Base-by-base conservation (phyloP, 2,329 filamentous ascomycete genomes). In the Penicillium sclerotiorum region DNA sequence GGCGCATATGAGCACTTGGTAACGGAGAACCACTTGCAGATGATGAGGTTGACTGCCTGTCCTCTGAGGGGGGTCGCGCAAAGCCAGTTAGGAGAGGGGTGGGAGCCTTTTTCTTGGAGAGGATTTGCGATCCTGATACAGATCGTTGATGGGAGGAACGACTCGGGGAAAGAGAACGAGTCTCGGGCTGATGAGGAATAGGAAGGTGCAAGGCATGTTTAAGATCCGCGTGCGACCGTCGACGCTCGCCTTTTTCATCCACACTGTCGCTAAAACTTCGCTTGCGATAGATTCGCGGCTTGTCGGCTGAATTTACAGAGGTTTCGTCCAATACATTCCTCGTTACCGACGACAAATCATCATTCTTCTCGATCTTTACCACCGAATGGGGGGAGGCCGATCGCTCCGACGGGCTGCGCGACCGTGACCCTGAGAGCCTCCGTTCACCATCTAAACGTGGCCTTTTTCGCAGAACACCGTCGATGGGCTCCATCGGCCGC, bases 51-150 rank as follows among this genome's bases (percentile, higher is more conserved):
- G 73, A 76, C 22, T 70, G 66, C 15, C 73, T 66, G 51, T 77
- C 76, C 56, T 77, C 75, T 4, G 76, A 78, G 45, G 65, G 65
- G 52, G 76, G 74, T 30, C 74, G 68, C 45, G 62, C 66, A 22
- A 67, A 69, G 17, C 69, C 73, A n/a, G 73, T 70, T 27, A 72
- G 57, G 21, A 72, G 56, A 9, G 73, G 70, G 4, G 75, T 69
- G 11, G 73, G 71, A 2, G 67, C 64, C 51, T 73, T 77, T 52
- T 65, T 71, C 52, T 66, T 70, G 11, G 60, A 55, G 7, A 57
- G 55, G 13, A 58, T 57, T 15, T 67, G 69, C 17, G 67, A 64
- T 15, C 68, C 68, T 21, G 71, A 73, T 13, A 60, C 57, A 23
- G 64, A 66, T 55, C 70, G 65, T 56, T 70, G 69, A 52, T 73